Conservation (phyloP, 257 asterid genomes). For the Solanum lycopersicoides region DNA sequence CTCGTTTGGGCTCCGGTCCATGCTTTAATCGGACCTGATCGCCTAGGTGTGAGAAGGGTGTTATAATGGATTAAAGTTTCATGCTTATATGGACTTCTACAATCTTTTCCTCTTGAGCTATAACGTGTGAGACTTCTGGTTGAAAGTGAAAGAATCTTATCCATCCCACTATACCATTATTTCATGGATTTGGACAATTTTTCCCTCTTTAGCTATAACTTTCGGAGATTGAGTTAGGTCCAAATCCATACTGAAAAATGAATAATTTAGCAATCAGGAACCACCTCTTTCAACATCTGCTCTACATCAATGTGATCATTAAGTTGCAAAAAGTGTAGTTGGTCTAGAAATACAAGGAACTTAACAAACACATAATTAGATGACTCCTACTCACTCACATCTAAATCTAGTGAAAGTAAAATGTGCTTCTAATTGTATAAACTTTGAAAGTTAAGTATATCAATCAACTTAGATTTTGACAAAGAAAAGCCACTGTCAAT, state of each 20-base stretch:
- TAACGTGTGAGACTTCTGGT: too few species aligned
- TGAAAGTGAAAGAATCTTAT: too few species aligned
- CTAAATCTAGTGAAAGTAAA: neutral
- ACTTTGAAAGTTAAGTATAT: neutral
- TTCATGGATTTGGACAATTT: too few species aligned
- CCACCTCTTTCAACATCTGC: neutral
- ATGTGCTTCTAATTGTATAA: neutral
- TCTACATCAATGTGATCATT: neutral
- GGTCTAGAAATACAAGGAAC: neutral
- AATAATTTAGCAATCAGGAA: neutral
- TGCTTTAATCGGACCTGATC: neutral
- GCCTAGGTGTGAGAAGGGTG: neutral
- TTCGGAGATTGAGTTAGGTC: too few species aligned
- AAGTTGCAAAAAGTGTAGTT: neutral
- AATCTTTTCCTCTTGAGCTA: too few species aligned
- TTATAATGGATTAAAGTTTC: too few species aligned
- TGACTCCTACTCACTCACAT: neutral
- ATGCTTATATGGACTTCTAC: too few species aligned
- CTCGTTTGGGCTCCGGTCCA: neutral
- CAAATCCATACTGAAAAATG: too few species aligned
- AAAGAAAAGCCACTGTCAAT: neutral
- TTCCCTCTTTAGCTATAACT: too few species aligned
- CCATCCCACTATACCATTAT: too few species aligned
- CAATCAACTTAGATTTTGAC: neutral
- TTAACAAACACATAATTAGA: neutral